phyloP scores from a whole-genome alignment of 352 stramenopile species.

The Phytopythium kandeliae region DNA sequence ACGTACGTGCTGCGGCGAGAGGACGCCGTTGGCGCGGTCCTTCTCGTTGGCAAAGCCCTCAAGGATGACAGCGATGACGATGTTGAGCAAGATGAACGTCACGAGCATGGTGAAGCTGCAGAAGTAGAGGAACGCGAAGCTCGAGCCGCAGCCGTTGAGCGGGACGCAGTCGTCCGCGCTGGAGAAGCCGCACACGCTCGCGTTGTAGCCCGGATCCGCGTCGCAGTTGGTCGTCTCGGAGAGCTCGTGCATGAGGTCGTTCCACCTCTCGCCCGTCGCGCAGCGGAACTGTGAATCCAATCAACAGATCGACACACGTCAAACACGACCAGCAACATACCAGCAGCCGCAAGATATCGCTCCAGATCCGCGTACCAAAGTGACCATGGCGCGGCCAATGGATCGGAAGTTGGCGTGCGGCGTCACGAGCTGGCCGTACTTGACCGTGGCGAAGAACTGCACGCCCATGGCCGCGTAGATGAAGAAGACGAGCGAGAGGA shows the following conservation, averaged over 20 bases:
- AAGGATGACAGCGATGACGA: constrained; percentile 86
- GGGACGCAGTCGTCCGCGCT: constrained; percentile 28
- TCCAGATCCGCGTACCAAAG: constrained; percentile 59
- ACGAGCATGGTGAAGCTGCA: constrained; percentile 83
- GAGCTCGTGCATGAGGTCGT: constrained; percentile 81
- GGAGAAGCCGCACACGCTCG: constrained; percentile 40
- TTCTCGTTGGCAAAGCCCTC: constrained; percentile 76
- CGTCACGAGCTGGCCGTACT: constrained; percentile 44
- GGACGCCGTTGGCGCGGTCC: constrained; percentile 46
- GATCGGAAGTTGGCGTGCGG: constrained; percentile 80
- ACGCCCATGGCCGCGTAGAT: constrained; percentile 83
- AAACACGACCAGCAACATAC: not conserved
- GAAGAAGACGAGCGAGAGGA: constrained; percentile 86
- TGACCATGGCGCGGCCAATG: constrained; percentile 68
- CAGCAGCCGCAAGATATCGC: too few species aligned
- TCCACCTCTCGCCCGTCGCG: constrained; percentile 86
- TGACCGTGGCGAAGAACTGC: constrained; percentile 82
- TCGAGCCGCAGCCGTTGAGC: constrained; percentile 47
- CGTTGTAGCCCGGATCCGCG: constrained; percentile 23
- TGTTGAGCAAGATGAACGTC: constrained; percentile 80
- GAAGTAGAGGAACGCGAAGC: constrained; percentile 46
- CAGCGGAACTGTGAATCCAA: constrained; percentile 53
- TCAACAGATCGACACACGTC: not conserved
- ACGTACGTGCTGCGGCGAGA: constrained; percentile 37
- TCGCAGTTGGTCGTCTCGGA: constrained; percentile 22